These are phyloP conservation scores for Serendipita sp. DNA, from an alignment of 1,284 basidiomycete species.

Conservation along the genomic window DNA sequence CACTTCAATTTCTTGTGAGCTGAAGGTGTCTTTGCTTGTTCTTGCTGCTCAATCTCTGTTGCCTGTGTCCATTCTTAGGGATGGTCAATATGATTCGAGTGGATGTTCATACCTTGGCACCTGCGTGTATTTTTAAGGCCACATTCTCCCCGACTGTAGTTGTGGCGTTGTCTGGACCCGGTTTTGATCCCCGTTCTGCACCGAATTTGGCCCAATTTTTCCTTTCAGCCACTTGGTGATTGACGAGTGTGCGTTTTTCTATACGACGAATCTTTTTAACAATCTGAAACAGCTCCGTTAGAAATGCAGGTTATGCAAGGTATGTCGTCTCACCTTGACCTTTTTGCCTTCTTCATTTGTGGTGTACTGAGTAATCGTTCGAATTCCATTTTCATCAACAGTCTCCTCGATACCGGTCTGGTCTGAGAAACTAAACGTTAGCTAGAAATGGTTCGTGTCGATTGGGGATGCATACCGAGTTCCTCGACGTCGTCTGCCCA, in stretches of 20 bases:
- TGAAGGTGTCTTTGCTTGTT: constrained; percentile 54
- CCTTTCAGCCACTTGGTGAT: constrained; percentile 85
- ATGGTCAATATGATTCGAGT: neutral
- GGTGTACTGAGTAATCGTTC: constrained; percentile 71
- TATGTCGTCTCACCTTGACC: constrained; percentile 54
- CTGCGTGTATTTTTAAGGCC: constrained; percentile 68
- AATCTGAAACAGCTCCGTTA: constrained; percentile 34
- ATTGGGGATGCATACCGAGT: neutral
- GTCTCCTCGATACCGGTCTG: constrained; percentile 42
- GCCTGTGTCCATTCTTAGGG: constrained; percentile 20
- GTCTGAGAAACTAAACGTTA: constrained; percentile 18
- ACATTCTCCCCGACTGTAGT: constrained; percentile 94
- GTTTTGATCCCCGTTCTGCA: constrained; percentile 72
- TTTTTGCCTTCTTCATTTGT: constrained; percentile 89
- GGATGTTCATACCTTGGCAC: constrained; percentile 51
- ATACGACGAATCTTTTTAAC: constrained; percentile 79
- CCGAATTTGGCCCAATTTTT: constrained; percentile 95
- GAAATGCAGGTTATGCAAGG: neutral
- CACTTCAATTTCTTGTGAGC: constrained; percentile 72
- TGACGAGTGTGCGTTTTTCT: constrained; percentile 84
- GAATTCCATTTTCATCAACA: constrained; percentile 79
- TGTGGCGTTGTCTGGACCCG: constrained; percentile 86
- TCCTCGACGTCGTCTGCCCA: neutral
- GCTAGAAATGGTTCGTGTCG: neutral
- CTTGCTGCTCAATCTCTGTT: constrained; percentile 52